Percentiles rank a stretch among this genome's conserved stretches.
phyloP scores from a whole-genome alignment of 805 yeast species.

The Osmozyma mogii region DNA sequence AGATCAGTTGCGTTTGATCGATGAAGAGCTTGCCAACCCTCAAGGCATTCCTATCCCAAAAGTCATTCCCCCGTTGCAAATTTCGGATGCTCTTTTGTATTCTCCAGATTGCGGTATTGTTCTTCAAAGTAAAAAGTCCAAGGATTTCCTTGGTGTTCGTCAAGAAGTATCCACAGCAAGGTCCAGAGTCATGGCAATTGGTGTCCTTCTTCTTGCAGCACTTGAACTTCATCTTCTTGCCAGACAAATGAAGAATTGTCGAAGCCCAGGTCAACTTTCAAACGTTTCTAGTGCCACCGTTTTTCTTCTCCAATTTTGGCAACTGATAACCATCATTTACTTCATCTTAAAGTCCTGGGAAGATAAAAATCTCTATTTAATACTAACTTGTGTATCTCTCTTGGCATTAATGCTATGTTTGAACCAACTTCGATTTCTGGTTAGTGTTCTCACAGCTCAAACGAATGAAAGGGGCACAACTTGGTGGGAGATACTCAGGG shows the following conservation, averaged over 20 bases:
- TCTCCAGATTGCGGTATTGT: conserved; percentile 85
- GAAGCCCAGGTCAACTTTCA: conserved; percentile 75
- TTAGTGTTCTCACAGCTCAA: conserved; percentile 61
- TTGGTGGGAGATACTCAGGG: conserved; percentile 59
- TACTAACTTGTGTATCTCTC: conserved; percentile 63
- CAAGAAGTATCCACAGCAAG: conserved; percentile 36
- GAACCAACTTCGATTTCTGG: conserved; percentile 65
- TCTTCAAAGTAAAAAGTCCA: conserved; percentile 19
- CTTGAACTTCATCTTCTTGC: conserved; percentile 50
- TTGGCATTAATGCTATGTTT: conserved; percentile 51
- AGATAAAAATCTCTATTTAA: conserved; percentile 47
- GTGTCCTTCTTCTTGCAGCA: conserved; percentile 36
- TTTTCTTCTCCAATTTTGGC: conserved; percentile 61
- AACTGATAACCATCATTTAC: conserved; percentile 60
- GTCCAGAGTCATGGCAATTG: conserved; percentile 37
- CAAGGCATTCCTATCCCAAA: conserved; percentile 65
- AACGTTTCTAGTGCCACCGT: conserved; percentile 49
- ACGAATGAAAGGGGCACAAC: conserved; percentile 62
- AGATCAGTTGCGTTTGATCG: conserved; percentile 52
- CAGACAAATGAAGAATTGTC: conserved; percentile 61
- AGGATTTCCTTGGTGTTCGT: conserved; percentile 44
- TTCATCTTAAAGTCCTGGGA: conserved; percentile 46
- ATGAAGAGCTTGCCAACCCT: conserved; percentile 65
- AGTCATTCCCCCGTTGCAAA: conserved; percentile 44
- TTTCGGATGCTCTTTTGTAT: conserved; percentile 55